A percentile compares a stretch with the other conserved stretches of the same genome.
Conservation (phyloP, 768 basidiomycete genomes). For the Collybia sordida region DNA sequence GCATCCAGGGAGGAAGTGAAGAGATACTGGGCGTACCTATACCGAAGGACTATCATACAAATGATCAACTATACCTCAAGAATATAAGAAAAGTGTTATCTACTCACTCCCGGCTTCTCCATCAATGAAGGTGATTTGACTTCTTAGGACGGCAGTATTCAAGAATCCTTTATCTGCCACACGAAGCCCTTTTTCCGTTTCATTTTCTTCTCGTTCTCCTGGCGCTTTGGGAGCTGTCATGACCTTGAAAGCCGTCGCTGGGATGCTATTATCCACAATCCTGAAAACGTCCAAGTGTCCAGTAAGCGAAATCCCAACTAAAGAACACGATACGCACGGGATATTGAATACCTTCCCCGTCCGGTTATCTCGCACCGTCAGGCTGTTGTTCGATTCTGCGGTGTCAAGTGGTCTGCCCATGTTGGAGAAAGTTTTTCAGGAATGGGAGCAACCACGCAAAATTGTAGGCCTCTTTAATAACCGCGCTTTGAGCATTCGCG, state of each 20-base stretch:
- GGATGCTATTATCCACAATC: conserved; percentile 77
- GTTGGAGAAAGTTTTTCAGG: not conserved
- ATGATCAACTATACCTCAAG: too few relatives aligned
- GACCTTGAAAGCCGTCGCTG: conserved; percentile 79
- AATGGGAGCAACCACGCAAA: too few relatives aligned
- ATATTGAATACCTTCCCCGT: conserved; percentile 77
- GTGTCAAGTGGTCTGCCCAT: conserved; percentile 17
- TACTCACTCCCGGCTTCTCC: conserved; percentile 76
- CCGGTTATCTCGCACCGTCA: conserved; percentile 81
- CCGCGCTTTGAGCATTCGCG: not conserved
- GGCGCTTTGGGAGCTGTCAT: conserved; percentile 58
- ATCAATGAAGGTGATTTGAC: conserved; percentile 88
- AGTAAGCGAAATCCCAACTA: not conserved
- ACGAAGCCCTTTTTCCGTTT: conserved; percentile 78
- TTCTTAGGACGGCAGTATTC: conserved; percentile 80
- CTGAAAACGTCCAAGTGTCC: conserved; percentile 31
- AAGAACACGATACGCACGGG: conserved; percentile 49
- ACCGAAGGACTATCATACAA: conserved; percentile 54
- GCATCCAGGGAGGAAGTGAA: not conserved
- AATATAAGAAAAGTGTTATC: not conserved
- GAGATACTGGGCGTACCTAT: conserved; percentile 46
- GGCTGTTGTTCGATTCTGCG: conserved; percentile 26
- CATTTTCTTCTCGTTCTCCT: conserved; percentile 76
- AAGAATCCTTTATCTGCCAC: conserved; percentile 80
- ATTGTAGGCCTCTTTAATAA: not conserved